Evolutionary conservation across 202 grass and related monocot species (phyloP), one percentile per base, ranked within the genome.

Genomic region (Dendrocalamus latiflorus): DNA sequence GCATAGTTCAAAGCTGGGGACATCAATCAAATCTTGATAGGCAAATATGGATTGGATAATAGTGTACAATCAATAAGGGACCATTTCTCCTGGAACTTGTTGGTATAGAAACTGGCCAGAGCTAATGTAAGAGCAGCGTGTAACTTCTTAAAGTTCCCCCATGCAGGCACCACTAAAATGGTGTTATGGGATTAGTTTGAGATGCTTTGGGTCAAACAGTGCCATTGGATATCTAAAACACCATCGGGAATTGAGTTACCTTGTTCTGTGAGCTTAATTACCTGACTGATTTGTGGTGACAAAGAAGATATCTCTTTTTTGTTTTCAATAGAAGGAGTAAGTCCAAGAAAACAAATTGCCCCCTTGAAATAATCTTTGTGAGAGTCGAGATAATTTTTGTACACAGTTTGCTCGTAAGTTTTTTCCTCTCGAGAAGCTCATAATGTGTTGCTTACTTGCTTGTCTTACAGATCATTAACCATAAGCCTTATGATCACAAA

Each of bases 401-500:
- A 8, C 18, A 26, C 22, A 20, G 64, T 53, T 37, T 81, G 15
- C 77, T 61, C 30, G 43, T 21, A 44, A 51, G 7, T 13, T 22
- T 58, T 30, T 70, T 4, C 42, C 8, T 69, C 45, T 59, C n/a
- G 11, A 11, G 66, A 71, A 60, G 53, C 79, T 81, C 53, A 81
- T 61, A 48, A 20, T n/a, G 24, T 48, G 79, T n/a, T n/a, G n/a
- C n/a, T n/a, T n/a, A n/a, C n/a, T 14, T 64, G 64, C 39, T 83
- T 86, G 13, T 84, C 48, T 91, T 44, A 34, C 68, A 98, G 95
- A 88, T 98, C 76, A 98, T 98, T 88, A 93, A 98, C 57, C 95
- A 98, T 87, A 89, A 75, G 72, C 82, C 85, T 64, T 98, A 98
- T 78, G 92, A 95, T 88, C 47, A 93, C 62, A 98, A 93, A 83